Conservation (phyloP, 305 asterid species). For the Solanum hybrid region DNA sequence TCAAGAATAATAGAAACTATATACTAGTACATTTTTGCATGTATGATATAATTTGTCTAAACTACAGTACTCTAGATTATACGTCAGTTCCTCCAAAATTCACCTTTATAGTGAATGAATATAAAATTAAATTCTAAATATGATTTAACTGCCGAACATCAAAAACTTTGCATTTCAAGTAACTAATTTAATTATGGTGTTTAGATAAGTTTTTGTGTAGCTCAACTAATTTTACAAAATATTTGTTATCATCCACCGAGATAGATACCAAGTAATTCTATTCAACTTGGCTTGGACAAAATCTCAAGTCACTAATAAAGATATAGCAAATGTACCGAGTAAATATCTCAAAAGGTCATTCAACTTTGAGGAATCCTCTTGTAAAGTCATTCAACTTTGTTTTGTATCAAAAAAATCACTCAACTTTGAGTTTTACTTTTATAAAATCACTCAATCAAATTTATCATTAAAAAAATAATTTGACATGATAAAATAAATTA, state of each 20-base stretch:
- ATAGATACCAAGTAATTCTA: neutral
- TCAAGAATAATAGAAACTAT: neutral
- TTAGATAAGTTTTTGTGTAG: neutral
- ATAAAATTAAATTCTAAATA: neutral
- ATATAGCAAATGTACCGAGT: no score
- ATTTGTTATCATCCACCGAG: neutral
- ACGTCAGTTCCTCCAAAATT: neutral
- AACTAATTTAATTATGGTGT: neutral
- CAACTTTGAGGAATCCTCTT: no score
- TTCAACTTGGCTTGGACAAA: neutral
- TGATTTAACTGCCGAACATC: neutral
- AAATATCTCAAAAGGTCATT: no score
- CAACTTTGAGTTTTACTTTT: no score
- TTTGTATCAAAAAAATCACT: no score
- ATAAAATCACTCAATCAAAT: no score
- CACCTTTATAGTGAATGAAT: neutral
- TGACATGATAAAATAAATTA: no score
- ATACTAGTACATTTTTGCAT: neutral
- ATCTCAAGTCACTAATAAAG: neutral
- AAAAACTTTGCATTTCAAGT: neutral
- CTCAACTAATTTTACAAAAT: neutral
- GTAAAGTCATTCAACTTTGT: no score
- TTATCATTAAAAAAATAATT: no score
- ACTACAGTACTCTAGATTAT: neutral
- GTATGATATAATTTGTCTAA: neutral